phyloP scores from a whole-genome alignment of 2,329 filamentous ascomycete genomes.

The Aspergillus jensenii region DNA sequence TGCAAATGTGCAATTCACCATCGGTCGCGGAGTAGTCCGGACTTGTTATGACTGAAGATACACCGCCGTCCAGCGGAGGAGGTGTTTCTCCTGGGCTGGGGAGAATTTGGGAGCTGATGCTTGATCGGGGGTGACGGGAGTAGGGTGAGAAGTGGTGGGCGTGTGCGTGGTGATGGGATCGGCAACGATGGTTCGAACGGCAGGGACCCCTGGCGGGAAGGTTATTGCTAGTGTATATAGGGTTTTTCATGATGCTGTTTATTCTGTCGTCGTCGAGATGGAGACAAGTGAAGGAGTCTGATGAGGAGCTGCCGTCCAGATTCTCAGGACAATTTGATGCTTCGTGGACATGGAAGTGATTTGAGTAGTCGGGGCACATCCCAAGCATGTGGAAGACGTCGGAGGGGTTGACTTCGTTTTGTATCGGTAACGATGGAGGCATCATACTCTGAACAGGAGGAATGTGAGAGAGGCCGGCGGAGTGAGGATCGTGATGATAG shows the following conservation, averaged over 20 bases:
- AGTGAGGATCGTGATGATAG: constrained; percentile 29
- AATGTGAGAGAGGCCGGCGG: constrained; percentile 30
- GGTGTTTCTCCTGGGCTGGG: constrained; percentile 40
- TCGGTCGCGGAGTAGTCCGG: constrained; percentile 34
- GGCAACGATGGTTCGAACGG: constrained; percentile 33
- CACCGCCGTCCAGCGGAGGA: constrained; percentile 34
- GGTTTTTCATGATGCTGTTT: constrained; percentile 29
- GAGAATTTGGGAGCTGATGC: constrained; percentile 36
- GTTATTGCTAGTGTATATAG: constrained; percentile 22
- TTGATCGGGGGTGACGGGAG: constrained; percentile 37
- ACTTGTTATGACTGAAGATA: constrained; percentile 38
- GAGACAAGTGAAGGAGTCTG: constrained; percentile 30
- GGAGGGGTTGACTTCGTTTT: constrained; percentile 33
- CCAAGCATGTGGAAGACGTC: constrained; percentile 39
- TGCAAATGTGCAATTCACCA: constrained; percentile 38
- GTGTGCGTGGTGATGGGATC: constrained; percentile 32
- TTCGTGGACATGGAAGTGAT: constrained; percentile 26
- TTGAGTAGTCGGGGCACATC: constrained; percentile 32
- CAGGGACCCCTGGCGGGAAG: constrained; percentile 28
- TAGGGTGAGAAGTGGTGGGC: constrained; percentile 37
- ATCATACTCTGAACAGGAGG: constrained; percentile 15
- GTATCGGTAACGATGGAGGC: constrained; percentile 23
- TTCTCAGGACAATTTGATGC: constrained; percentile 15
- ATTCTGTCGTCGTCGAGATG: constrained; percentile 33
- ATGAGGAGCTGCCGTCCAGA: constrained; percentile 16